A percentile compares a stretch with the other conserved stretches of the same genome.
Evolutionary conservation across 139 green algal species (phyloP).

Genomic region (Chlamydomonas incerta): DNA sequence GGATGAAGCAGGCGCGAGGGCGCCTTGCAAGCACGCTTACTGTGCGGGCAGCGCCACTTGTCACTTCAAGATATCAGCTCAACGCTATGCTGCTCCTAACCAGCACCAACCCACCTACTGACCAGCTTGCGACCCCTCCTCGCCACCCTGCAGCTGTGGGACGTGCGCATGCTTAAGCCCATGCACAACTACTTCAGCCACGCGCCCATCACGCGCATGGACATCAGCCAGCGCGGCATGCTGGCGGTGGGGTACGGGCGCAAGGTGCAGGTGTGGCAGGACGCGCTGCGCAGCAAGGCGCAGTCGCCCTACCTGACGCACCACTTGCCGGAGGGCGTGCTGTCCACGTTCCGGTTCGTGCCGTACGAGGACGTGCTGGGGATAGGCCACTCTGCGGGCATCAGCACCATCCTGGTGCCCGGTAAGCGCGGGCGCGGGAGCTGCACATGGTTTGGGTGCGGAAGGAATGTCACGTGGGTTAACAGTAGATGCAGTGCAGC

Average conservation of each 20-base stretch:
- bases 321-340: conserved; percentile 61
- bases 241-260: conserved; percentile 87
- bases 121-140: no score
- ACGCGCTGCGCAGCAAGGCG: conserved; percentile 86
- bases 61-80: no score
- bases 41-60: no score
- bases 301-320: conserved; percentile 91
- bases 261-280: conserved; percentile 89
- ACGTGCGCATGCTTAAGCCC: conserved; percentile 87
- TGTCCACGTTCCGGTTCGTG: conserved; percentile 84
- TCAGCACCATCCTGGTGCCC: conserved; percentile 91
- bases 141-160: conserved; percentile 72
- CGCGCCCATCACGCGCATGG: conserved; percentile 74
- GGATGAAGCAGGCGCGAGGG: no score
- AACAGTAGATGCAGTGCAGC: no score
- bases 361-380: conserved; percentile 94
- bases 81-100: no score
- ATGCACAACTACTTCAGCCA: conserved; percentile 92
- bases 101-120: no score
- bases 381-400: conserved; percentile 76
- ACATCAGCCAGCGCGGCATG: conserved; percentile 94
- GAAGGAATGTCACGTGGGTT: no score
- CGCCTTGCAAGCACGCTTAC: no score
- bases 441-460: no score
- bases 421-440: no score